A percentile compares a stretch with the other conserved stretches of the same genome.
phyloP scores from a whole-genome alignment of 306 rosid species.

The Ziziphus jujuba region DNA sequence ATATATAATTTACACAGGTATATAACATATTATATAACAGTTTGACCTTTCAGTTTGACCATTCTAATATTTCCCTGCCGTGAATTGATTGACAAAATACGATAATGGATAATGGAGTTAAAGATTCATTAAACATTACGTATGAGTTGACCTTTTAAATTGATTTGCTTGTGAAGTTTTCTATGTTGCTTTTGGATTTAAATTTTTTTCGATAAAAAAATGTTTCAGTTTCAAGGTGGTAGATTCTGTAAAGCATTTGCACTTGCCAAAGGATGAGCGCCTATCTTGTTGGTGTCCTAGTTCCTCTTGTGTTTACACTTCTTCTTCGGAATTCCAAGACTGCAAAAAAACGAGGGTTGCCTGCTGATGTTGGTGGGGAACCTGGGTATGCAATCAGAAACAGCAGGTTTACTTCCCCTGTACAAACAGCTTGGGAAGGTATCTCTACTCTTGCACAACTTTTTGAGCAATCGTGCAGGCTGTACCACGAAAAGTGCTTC shows the following conservation, averaged over 20 bases:
- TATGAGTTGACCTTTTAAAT: too few relatives aligned
- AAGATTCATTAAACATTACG: too few relatives aligned
- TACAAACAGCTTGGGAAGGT: conserved; percentile 72
- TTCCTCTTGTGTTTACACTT: conserved; percentile 64
- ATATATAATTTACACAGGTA: too few relatives aligned
- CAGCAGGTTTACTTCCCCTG: conserved; percentile 38
- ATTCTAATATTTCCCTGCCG: too few relatives aligned
- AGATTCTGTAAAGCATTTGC: conserved; percentile 8
- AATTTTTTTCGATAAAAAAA: too few relatives aligned
- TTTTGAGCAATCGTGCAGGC: conserved; percentile 65
- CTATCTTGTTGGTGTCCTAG: conserved; percentile 54
- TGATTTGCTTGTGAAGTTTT: too few relatives aligned
- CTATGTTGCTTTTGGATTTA: not conserved
- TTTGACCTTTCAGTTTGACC: too few relatives aligned
- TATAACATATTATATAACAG: too few relatives aligned
- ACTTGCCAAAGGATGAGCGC: conserved; percentile 48
- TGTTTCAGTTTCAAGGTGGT: conserved; percentile 10
- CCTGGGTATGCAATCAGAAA: conserved; percentile 64
- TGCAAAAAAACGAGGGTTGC: conserved; percentile 62
- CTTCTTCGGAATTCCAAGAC: conserved; percentile 47
- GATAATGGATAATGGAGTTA: too few relatives aligned
- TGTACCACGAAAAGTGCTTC: conserved; percentile 41
- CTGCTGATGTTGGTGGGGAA: conserved; percentile 64
- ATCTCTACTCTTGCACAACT: conserved; percentile 79
- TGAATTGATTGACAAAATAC: too few relatives aligned